Percentiles rank a stretch among this genome's conserved stretches.
Evolutionary conservation across 2,329 filamentous ascomycete species (phyloP).

Genomic region (Emergomyces orientalis): DNA sequence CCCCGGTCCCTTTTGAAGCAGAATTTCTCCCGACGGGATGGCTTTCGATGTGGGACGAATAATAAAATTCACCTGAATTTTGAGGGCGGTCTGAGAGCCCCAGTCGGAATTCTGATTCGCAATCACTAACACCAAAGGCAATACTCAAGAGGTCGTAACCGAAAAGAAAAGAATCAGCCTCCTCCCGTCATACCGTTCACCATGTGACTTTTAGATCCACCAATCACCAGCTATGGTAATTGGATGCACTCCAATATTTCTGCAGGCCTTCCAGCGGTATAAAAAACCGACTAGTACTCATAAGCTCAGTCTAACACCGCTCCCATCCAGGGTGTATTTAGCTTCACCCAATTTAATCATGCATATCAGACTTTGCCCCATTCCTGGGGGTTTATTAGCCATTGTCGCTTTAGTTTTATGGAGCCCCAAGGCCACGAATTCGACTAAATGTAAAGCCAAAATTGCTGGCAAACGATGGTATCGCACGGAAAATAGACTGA

Average conservation of each 20-base stretch:
- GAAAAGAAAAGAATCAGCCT: background rate
- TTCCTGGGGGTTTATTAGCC: background rate
- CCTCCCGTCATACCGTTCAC: background rate
- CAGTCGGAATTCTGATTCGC: background rate
- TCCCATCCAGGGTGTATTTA: background rate
- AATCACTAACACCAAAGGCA: background rate
- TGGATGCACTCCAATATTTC: background rate
- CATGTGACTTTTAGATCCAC: background rate
- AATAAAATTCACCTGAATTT: background rate
- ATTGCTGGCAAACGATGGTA: background rate
- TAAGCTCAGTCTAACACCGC: background rate
- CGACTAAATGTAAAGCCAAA: background rate
- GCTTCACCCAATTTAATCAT: background rate
- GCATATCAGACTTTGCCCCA: background rate
- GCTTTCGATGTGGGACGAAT: background rate
- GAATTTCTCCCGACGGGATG: background rate
- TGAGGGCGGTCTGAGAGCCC: background rate
- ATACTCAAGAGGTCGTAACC: background rate
- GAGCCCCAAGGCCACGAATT: background rate
- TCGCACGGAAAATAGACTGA: background rate
- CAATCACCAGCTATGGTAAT: background rate
- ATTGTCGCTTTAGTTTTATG: conserved; percentile 1
- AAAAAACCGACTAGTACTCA: background rate
- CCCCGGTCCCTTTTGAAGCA: background rate
- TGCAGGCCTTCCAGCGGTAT: background rate